phyloP scores from a whole-genome alignment of 257 asterid genomes.

The Oldenlandia corymbosa region DNA sequence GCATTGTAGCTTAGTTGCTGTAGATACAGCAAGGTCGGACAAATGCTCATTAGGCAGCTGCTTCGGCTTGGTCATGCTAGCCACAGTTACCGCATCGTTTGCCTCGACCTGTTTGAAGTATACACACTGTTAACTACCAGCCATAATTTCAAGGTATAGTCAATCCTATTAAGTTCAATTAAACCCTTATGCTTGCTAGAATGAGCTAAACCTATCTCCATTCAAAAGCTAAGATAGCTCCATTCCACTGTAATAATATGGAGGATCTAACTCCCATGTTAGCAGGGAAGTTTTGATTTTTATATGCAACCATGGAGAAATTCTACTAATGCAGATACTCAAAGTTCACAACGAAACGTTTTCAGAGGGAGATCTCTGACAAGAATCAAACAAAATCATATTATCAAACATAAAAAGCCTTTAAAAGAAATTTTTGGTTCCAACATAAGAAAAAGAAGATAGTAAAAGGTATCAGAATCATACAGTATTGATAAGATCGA shows the following conservation, averaged over 20 bases:
- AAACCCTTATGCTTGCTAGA: neutral
- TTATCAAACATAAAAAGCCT: neutral
- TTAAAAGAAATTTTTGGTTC: neutral
- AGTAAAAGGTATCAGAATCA: too few species aligned
- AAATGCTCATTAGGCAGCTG: slow-evolving; percentile 78
- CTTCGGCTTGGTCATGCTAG: slow-evolving; percentile 94
- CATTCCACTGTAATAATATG: too few species aligned
- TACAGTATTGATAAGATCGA: slow-evolving; percentile 91
- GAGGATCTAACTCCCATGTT: neutral
- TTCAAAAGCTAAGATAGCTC: too few species aligned
- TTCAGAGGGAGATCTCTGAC: too few species aligned
- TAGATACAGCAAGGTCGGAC: slow-evolving; percentile 91
- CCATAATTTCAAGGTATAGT: neutral
- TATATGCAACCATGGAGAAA: neutral
- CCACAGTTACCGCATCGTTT: slow-evolving; percentile 90
- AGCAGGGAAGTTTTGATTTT: neutral
- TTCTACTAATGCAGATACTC: too few species aligned
- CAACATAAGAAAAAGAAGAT: neutral
- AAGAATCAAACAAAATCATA: too few species aligned
- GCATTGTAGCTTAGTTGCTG: slow-evolving; percentile 89
- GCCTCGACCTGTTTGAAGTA: slow-evolving; percentile 71
- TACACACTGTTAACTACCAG: slow-evolving; percentile 13
- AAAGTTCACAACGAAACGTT: too few species aligned
- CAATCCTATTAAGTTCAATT: neutral
- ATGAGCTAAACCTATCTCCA: neutral